These are phyloP conservation scores for Hypoxylon subgilvum DNA, from an alignment of 495 filamentous ascomycete genomes.

Conservation along the genomic window DNA sequence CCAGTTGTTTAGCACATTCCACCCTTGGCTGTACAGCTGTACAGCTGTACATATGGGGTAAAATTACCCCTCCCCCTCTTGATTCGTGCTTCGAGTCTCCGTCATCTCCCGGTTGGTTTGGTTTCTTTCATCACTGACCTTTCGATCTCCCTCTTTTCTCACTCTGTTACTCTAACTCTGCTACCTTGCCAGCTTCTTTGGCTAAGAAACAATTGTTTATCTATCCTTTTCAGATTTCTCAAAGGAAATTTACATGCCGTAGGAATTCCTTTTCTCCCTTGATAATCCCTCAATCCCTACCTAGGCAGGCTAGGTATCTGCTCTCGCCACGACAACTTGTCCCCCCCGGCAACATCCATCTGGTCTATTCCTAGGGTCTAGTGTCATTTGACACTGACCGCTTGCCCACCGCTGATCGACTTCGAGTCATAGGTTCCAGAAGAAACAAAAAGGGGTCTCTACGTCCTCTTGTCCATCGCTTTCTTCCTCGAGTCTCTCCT, in stretches of 20 bases:
- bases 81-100: constrained; percentile 14
- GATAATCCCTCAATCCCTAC: constrained; percentile 4
- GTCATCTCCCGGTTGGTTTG: constrained; percentile 17
- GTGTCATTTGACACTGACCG: constrained; percentile 27
- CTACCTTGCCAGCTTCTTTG: background rate
- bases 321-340: constrained; percentile 2
- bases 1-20: constrained; percentile 1
- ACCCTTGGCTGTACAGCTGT: background rate
- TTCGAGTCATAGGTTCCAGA: constrained; percentile 9
- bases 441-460: constrained; percentile 21
- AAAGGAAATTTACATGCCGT: too few relatives aligned
- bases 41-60: background rate
- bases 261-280: background rate
- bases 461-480: constrained; percentile 1
- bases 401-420: constrained; percentile 21
- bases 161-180: background rate
- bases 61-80: constrained; percentile 28
- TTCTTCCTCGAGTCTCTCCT: background rate
- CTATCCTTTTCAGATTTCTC: too few relatives aligned
- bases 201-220: too few relatives aligned
- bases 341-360: constrained; percentile 16
- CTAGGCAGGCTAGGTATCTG: background rate
- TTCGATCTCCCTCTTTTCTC: background rate
- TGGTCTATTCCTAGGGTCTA: constrained; percentile 18
- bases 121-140: constrained; percentile 18